phyloP scores from a whole-genome alignment of 2,329 filamentous ascomycete species.

The Pseudogymnoascus sp. region DNA sequence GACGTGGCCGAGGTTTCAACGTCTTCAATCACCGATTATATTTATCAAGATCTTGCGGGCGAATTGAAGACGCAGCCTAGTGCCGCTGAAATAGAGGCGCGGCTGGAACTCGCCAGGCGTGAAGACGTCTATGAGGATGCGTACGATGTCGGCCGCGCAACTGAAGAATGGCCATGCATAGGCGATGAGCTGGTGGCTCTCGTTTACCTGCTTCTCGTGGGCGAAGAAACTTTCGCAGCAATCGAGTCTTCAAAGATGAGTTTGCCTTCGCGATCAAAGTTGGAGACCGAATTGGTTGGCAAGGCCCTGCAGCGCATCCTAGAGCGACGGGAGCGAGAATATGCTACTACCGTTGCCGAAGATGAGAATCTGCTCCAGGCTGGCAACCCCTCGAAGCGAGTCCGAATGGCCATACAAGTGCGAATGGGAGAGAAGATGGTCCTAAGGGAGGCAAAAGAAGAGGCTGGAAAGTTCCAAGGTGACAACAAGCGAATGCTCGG shows the following conservation, averaged over 20 bases:
- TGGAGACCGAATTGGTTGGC: constrained; percentile 32
- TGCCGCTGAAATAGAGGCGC: constrained; percentile 21
- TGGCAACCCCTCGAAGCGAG: constrained; percentile 27
- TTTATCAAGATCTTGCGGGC: constrained; percentile 16
- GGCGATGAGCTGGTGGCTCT: constrained; percentile 31
- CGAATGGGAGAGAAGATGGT: constrained; percentile 58
- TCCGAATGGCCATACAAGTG: constrained; percentile 49
- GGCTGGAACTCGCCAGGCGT: constrained; percentile 40
- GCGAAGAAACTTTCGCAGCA: constrained; percentile 31
- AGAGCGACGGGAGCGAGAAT: constrained; percentile 36
- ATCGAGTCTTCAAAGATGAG: constrained; percentile 29
- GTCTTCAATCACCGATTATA: constrained; percentile 33
- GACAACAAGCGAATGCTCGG: constrained; percentile 29
- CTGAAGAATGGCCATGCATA: constrained; percentile 23
- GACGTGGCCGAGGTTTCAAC: constrained; percentile 58
- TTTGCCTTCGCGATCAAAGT: constrained; percentile 33
- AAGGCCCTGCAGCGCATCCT: constrained; percentile 33
- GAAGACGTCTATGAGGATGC: constrained; percentile 53
- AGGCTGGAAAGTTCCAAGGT: constrained; percentile 26
- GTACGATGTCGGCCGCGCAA: constrained; percentile 41
- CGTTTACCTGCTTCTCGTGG: constrained; percentile 36
- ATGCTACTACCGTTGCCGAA: constrained; percentile 44
- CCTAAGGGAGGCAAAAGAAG: constrained; percentile 37
- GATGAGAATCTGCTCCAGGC: constrained; percentile 35
- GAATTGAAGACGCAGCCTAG: constrained; percentile 21